Base-by-base conservation (phyloP, 1,284 basidiomycete species). In the Grifola frondosa region DNA sequence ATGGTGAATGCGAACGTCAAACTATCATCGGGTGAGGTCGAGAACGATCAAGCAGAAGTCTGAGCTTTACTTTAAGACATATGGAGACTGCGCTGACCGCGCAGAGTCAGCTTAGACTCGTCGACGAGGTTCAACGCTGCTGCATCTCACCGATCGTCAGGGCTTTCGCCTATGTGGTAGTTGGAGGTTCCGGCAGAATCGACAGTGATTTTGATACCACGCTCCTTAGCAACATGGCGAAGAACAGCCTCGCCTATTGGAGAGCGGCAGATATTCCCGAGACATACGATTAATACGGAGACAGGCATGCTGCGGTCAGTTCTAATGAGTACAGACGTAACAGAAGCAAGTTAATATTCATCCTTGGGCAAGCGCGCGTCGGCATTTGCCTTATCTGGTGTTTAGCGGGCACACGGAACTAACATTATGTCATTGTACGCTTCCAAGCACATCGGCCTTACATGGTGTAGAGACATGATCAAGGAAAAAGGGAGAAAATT, bases 231-330 rank as follows among this genome's bases (percentile, higher is more conserved):
- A 44, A 80, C 70, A 40, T 83, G 71, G 42, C 62, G 66, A 15
- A 89, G 70, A 22, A 89, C 84, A 5, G 85, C 88, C 64, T 89
- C 85, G 23, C 87, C 87, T 77, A 90, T 86, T 1, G 86, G 87
- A 23, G 84, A 87, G 30, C 86, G 78, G 58, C 85, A 88, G 46
- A 88, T 88, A 60, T 88, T 88, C 13, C 86, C 85, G 23, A 89
- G 67, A 56, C 88, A 90, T 28, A 89, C 84, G 44, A 89, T 64
- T 29, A 90, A 76, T 23, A 82, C 82, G 36, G 71, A 72, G 3
- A 57, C 60, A 22, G n/a, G n/a, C n/a, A n/a, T n/a, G n/a, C n/a
- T n/a, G n/a, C n/a, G n/a, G n/a, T n/a, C n/a, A n/a, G n/a, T n/a
- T n/a, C n/a, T n/a, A n/a, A n/a, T n/a, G n/a, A n/a, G n/a, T n/a